Percentiles rank a stretch among this genome's conserved stretches.
These are phyloP conservation scores for Isoetes taiwanensis DNA, from an alignment of 75 land plant genomes.

Conservation along the genomic window DNA sequence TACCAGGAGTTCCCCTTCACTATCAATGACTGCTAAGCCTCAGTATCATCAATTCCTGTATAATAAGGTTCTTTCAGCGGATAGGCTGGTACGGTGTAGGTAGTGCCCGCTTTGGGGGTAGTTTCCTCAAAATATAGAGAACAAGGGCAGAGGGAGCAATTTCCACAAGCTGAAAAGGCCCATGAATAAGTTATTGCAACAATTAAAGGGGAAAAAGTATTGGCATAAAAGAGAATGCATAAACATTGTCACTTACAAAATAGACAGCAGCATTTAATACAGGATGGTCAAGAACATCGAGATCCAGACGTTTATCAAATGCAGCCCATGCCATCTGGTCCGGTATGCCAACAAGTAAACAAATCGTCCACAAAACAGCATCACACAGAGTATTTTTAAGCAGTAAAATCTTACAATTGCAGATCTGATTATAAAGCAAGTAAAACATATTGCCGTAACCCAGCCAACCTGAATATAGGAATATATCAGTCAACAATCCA, in stretches of 20 bases:
- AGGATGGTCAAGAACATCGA: constrained; percentile 3
- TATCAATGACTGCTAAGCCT: too few species aligned
- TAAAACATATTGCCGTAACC: constrained; percentile 87
- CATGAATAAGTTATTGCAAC: too few species aligned
- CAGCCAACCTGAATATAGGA: constrained; percentile 63
- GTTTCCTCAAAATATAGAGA: constrained; percentile 70
- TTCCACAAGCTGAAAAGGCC: constrained; percentile 93
- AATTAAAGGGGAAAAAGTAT: too few species aligned
- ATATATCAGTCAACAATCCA: not conserved
- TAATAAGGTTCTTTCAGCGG: too few species aligned
- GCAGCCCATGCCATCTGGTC: constrained; percentile 8
- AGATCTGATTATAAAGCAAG: constrained; percentile 79
- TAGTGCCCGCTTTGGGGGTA: constrained; percentile 78
- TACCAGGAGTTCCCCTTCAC: too few species aligned
- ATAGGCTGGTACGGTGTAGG: constrained; percentile 70
- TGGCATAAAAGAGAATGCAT: too few species aligned
- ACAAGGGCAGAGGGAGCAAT: constrained; percentile 81
- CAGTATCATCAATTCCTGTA: too few species aligned
- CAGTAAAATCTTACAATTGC: constrained; percentile 66
- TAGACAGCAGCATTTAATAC: constrained; percentile 2
- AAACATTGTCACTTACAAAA: too few species aligned
- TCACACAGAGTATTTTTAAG: not conserved
- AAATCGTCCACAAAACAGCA: not conserved
- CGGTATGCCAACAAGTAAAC: not conserved
- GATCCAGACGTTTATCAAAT: not conserved